A percentile compares a stretch with the other conserved stretches of the same genome.
These are phyloP conservation scores for Curvularia sp. DNA, from an alignment of 2,329 filamentous ascomycete species.

Conservation along the genomic window DNA sequence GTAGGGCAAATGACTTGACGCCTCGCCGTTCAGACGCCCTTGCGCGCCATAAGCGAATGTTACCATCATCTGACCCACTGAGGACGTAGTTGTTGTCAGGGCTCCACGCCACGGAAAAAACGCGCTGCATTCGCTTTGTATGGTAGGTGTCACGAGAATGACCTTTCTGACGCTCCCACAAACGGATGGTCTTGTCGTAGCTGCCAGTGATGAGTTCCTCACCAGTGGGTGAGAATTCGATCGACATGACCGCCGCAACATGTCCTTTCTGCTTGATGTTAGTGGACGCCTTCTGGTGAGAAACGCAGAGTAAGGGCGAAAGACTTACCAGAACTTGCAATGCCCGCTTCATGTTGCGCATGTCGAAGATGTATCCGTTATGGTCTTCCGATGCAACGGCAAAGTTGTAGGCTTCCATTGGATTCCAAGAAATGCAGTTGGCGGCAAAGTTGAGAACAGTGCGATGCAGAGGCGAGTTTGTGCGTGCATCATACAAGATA, in stretches of 20 bases:
- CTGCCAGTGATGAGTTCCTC: conserved; percentile 91
- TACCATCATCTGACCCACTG: conserved; percentile 92
- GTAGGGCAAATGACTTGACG: conserved; percentile 82
- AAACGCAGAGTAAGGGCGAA: background rate
- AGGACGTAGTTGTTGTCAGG: conserved; percentile 90
- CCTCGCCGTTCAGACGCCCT: conserved; percentile 84
- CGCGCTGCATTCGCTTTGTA: conserved; percentile 96
- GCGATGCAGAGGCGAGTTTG: conserved; percentile 81
- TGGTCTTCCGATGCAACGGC: conserved; percentile 94
- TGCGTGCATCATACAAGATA: conserved; percentile 91
- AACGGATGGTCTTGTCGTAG: conserved; percentile 84
- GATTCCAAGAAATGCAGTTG: conserved; percentile 95
- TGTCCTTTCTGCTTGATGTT: conserved; percentile 69
- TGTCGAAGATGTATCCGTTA: conserved; percentile 92
- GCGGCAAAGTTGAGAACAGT: conserved; percentile 84
- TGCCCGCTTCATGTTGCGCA: conserved; percentile 86
- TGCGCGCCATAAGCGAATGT: conserved; percentile 86
- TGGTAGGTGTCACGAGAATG: conserved; percentile 94
- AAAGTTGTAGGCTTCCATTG: conserved; percentile 96
- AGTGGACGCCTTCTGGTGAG: background rate
- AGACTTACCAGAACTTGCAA: conserved; percentile 72
- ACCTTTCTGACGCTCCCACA: conserved; percentile 82
- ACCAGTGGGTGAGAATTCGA: conserved; percentile 93
- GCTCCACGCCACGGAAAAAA: conserved; percentile 84
- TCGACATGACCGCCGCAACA: conserved; percentile 92